Percentiles rank a stretch among this genome's conserved stretches.
Conservation (phyloP, 352 stramenopile species). For the Bremia lactucae region DNA sequence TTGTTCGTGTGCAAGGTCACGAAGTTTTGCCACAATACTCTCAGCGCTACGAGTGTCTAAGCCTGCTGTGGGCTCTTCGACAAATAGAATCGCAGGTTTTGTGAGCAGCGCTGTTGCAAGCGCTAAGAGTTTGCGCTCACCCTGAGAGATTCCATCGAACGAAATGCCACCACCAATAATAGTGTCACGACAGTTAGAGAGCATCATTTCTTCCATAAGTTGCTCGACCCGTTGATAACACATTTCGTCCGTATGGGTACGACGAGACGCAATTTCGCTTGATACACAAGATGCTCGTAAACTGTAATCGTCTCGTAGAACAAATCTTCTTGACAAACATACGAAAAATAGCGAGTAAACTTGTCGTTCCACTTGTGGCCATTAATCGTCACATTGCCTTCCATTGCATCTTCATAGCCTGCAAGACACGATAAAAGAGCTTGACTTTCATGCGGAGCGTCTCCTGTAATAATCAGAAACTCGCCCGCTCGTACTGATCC, state of each 20-base stretch:
- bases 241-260: conserved; percentile 16
- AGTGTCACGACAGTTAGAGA: conserved; percentile 31
- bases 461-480: conserved; percentile 55
- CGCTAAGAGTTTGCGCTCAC: conserved; percentile 75
- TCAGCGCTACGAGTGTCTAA: conserved; percentile 57
- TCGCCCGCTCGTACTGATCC: conserved; percentile 29
- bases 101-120: conserved; percentile 76
- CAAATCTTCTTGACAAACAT: conserved; percentile 83
- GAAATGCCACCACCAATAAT: conserved; percentile 45
- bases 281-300: conserved; percentile 81
- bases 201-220: conserved; percentile 48
- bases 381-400: conserved; percentile 53
- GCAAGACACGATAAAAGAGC: conserved; percentile 89
- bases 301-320: conserved; percentile 83
- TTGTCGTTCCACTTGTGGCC: conserved; percentile 37
- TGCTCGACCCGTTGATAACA: conserved; percentile 39
- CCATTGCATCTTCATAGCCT: conserved; percentile 72
- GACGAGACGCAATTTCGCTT: conserved; percentile 73
- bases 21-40: conserved; percentile 40
- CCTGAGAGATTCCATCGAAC: conserved; percentile 51
- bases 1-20: conserved; percentile 53
- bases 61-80: conserved; percentile 77
- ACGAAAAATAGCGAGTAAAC: conserved; percentile 28
- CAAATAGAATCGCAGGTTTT: conserved; percentile 72
- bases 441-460: conserved; percentile 66